Base-by-base conservation (phyloP, 805 yeast genomes). In the Clavispora fructus region DNA sequence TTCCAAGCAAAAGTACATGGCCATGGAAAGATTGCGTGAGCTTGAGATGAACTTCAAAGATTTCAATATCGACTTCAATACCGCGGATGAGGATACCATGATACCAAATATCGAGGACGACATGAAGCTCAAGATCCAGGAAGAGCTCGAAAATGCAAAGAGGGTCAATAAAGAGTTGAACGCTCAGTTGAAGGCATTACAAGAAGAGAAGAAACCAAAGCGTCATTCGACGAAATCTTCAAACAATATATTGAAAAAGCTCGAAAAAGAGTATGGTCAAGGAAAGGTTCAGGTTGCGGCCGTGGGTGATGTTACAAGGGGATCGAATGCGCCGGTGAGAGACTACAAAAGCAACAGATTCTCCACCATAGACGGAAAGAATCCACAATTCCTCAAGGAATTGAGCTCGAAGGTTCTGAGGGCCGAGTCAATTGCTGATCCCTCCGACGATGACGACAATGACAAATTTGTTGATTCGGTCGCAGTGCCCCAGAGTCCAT, bases 21-120 rank as follows among this genome's bases (percentile, higher is more conserved):
- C 92, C 0, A 69, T 87, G 73, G 85, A 83, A 47, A 73, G 96
- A 53, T 71, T 91, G 46, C 69, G 78, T 31, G 85, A 84, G 51
- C 73, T 91, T 44, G 94, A 88, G 59, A 68, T 69, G 25, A 75
- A 78, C 47, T 84, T 85, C 56, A 76, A 80, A 47, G 86, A 81
- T 54, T 77, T 84, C 57, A 79, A 83, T 46, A 78, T 82, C 43
- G 80, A 78, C 50, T 80, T 82, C 51, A 56, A 52, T 33, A 46
- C 58, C 23, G 52, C 51, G 8, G 50, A 49, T 32, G 54, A 53
- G n/a, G 51, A 53, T 23, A 55, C 50, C 1, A 25, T 48, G 23
- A 41, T 54, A 16, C 42, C 47, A 45, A 48, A 49, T 30, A 59
- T 64, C 23, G 75, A 71, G 47, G 62, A 70, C 3, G 49, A 62